These are phyloP conservation scores for Phlebiopsis gigantea DNA, from an alignment of 768 basidiomycete species.

Conservation along the genomic window DNA sequence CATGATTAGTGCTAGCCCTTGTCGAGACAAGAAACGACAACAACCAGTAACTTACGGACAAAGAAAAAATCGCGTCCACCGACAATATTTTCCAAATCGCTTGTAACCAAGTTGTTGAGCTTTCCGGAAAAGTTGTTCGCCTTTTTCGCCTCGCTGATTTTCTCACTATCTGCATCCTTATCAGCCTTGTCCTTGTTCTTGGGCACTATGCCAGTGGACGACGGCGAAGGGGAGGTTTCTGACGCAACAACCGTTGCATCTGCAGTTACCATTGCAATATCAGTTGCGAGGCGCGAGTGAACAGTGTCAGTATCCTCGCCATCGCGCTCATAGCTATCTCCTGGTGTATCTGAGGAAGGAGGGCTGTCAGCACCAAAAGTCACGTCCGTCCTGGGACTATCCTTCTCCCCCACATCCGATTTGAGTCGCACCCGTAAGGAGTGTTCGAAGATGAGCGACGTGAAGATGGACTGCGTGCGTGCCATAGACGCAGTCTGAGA, in stretches of 20 bases:
- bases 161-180: neutral
- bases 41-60: conserved; percentile 27
- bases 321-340: neutral
- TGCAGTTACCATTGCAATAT: too few species aligned
- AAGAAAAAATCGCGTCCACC: conserved; percentile 16
- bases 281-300: neutral
- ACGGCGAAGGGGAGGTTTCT: too few species aligned
- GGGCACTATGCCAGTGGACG: too few species aligned
- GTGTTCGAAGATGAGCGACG: conserved; percentile 6
- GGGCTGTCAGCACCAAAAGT: neutral
- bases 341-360: neutral
- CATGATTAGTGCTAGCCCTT: neutral
- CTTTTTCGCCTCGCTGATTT: neutral
- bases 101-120: conserved; percentile 69
- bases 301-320: neutral
- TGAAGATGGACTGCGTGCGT: conserved; percentile 26
- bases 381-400: too few species aligned
- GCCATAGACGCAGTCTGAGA: conserved; percentile 33
- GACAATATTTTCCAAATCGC: conserved; percentile 16
- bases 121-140: conserved; percentile 57
- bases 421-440: conserved; percentile 23
- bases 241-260: too few species aligned
- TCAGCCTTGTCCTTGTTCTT: too few species aligned
- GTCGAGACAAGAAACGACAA: neutral
- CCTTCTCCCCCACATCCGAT: neutral